Base-by-base conservation (phyloP, 257 asterid genomes). In the Capsicum baccatum region DNA sequence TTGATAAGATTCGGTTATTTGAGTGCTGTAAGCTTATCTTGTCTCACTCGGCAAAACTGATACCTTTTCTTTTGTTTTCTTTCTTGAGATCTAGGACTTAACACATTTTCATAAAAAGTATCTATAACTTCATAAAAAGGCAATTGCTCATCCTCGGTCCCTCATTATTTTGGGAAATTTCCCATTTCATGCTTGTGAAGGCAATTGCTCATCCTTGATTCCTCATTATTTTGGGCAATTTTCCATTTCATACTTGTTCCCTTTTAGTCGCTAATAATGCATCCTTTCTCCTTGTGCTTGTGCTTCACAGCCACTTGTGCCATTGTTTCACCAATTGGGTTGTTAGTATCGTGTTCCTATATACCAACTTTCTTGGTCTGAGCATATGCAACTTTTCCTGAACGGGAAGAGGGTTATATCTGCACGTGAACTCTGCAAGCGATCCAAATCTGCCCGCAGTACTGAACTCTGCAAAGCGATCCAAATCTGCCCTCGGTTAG, bases 341-440 rank as follows among this genome's bases (percentile, higher is more conserved):
- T 42, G 79, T 56, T 44, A 11, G 79, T 70, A 70, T 70, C 15
- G 9, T 21, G 13, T 70, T 44, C 37, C 56, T 44, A 17, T 70
- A 11, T 47, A 70, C 79, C 57, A n/a, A 70, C 57, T 42, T 44
- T 70, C 57, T 70, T 47, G 35, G 52, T 70, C 79, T 70, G 57
- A 17, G 37, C 35, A 35, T 35, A 35, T 33, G 48, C 16, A 13
- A 14, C 3, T 35, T 66, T 12, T 66, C 35, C 4, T 47, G 35
- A 66, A 66, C 14, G 35, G 48, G 74, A 66, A 35, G 48, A 66
- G 74, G 74, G 74, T 66, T 2, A 66, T 66, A 66, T 66, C 19
- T 15, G 48, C 48, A 35, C 74, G 47, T 35, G 74, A 66, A 35
- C 48, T 39, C 44, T 39, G 73, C 48, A 33, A 42, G 73, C 19